phyloP scores from a whole-genome alignment of 2,329 filamentous ascomycete species.

The Exophiala alcalophila region DNA sequence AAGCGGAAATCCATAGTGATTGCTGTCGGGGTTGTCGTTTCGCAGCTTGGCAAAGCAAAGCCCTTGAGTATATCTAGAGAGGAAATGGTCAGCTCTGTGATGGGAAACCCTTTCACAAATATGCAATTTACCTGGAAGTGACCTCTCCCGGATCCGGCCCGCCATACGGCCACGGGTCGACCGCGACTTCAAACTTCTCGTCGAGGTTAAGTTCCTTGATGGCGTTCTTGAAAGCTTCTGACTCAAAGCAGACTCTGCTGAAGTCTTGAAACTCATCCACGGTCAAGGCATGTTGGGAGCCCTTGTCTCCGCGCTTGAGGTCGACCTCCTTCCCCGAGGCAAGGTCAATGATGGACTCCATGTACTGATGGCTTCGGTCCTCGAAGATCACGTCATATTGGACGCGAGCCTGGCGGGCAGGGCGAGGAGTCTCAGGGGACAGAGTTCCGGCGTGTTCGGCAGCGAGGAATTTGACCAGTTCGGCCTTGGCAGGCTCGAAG shows the following conservation, averaged over 20 bases:
- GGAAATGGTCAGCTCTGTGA: too few species aligned
- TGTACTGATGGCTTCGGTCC: slow-evolving; percentile 54
- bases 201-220: slow-evolving; percentile 52
- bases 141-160: slow-evolving; percentile 49
- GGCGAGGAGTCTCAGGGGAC: slow-evolving; percentile 43
- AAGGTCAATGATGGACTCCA: slow-evolving; percentile 54
- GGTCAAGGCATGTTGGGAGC: slow-evolving; percentile 49
- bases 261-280: slow-evolving; percentile 49
- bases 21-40: slow-evolving; percentile 53
- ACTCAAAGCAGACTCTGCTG: slow-evolving; percentile 50
- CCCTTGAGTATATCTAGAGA: slow-evolving; percentile 52
- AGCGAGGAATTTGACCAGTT: slow-evolving; percentile 48
- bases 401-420: slow-evolving; percentile 51
- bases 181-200: slow-evolving; percentile 54
- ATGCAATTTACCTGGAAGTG: slow-evolving; percentile 45
- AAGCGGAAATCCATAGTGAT: slow-evolving; percentile 62
- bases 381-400: slow-evolving; percentile 56
- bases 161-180: slow-evolving; percentile 58
- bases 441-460: slow-evolving; percentile 47
- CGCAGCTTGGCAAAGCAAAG: slow-evolving; percentile 51
- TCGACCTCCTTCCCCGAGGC: slow-evolving; percentile 41
- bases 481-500: slow-evolving; percentile 49
- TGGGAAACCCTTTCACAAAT: slow-evolving; percentile 10
- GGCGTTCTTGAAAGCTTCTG: slow-evolving; percentile 52
- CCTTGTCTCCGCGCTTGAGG: slow-evolving; percentile 46